Evolutionary conservation across 176 grass and related monocot species (phyloP).

Genomic region (Tillandsia leiboldiana): DNA sequence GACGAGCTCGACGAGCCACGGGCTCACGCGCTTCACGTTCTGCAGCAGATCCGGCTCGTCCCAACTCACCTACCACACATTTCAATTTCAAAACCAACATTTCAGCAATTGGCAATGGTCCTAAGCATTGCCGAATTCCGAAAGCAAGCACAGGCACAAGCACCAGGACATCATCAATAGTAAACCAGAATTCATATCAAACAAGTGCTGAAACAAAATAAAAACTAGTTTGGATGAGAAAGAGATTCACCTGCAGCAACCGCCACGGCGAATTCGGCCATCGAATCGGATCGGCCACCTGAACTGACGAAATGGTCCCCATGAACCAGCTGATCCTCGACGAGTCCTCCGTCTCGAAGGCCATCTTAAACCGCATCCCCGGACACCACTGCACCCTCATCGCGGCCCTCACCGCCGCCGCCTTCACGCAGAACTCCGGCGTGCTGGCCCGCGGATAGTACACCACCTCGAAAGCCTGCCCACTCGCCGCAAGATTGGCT

Average conservation of each 20-base stretch:
- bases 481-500: constrained; percentile 29
- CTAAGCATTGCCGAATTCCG: not conserved
- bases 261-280: constrained; percentile 59
- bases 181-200: not conserved
- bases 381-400: constrained; percentile 66
- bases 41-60: constrained; percentile 82
- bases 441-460: constrained; percentile 57
- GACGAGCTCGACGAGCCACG: constrained; percentile 78
- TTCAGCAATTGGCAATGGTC: not conserved
- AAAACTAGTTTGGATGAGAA: not conserved
- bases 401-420: constrained; percentile 25
- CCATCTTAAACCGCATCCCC: constrained; percentile 69
- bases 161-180: not conserved
- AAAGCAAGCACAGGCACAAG: not conserved
- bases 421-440: constrained; percentile 54
- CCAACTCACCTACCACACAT: constrained; percentile 56
- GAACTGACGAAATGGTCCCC: constrained; percentile 49
- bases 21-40: constrained; percentile 81
- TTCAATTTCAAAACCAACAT: constrained; percentile 5
- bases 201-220: not conserved
- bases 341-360: constrained; percentile 62
- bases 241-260: constrained; percentile 46
- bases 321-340: constrained; percentile 79
- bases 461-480: constrained; percentile 45
- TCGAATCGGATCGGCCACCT: constrained; percentile 41